Conservation (phyloP, 768 basidiomycete species). For the Termitomyces sp. region DNA sequence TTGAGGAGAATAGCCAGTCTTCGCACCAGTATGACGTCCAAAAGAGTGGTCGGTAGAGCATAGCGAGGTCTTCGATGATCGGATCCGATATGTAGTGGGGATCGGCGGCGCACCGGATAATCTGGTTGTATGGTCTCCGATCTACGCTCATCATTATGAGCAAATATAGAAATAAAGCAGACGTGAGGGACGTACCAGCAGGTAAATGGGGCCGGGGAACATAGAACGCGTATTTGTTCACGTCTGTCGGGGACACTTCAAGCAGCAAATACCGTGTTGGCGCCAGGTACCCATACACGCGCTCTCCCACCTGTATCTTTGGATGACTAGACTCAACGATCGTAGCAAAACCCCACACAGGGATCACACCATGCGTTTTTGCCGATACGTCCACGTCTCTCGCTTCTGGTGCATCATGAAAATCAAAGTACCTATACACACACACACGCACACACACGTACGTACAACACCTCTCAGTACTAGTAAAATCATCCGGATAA, state of each 20-base stretch:
- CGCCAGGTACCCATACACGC: slow-evolving; percentile 61
- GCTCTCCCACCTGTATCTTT: slow-evolving; percentile 46
- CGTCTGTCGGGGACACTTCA: slow-evolving; percentile 41
- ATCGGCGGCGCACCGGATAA: slow-evolving; percentile 53
- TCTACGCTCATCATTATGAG: slow-evolving; percentile 28
- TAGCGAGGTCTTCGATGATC: slow-evolving; percentile 51
- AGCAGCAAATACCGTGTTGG: slow-evolving; percentile 53
- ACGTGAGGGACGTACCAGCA: slow-evolving; percentile 31
- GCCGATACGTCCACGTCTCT: slow-evolving; percentile 30
- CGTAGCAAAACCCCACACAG: slow-evolving; percentile 71
- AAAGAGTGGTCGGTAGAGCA: slow-evolving; percentile 69
- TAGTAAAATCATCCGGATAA: neutral
- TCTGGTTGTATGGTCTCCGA: slow-evolving; percentile 63
- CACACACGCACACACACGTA: neutral
- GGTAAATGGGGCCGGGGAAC: slow-evolving; percentile 60
- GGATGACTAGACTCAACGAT: slow-evolving; percentile 43
- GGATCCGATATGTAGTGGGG: slow-evolving; percentile 45
- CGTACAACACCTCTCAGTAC: neutral
- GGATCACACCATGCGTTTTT: slow-evolving; percentile 55
- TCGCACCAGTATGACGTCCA: slow-evolving; percentile 77
- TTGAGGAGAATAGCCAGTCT: slow-evolving; percentile 53
- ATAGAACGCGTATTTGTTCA: slow-evolving; percentile 50
- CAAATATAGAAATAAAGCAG: neutral
- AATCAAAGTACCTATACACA: slow-evolving; percentile 58
- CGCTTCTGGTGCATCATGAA: slow-evolving; percentile 43